Percentiles rank a stretch among this genome's conserved stretches.
Evolutionary conservation across 805 yeast genomes (phyloP).

Genomic region (Teunomyces funiuensis): DNA sequence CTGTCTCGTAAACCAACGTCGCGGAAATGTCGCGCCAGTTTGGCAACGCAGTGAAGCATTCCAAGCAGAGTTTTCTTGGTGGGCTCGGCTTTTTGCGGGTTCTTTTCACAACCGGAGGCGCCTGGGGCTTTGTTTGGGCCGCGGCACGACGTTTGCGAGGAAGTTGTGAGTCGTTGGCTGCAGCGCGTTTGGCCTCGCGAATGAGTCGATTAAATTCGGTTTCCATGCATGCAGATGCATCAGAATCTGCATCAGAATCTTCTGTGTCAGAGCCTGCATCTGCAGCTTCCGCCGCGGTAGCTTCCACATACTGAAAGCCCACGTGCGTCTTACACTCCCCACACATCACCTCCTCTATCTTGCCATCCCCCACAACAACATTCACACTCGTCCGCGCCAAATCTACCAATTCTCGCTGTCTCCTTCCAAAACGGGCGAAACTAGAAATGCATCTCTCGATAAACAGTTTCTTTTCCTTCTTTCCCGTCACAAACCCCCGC

Average conservation of each 20-base stretch:
- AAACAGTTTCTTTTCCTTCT: too few relatives aligned
- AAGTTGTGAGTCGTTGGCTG: conserved; percentile 8
- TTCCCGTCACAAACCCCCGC: conserved; percentile 16
- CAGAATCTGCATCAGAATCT: too few relatives aligned
- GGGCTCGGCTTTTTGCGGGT: too few relatives aligned
- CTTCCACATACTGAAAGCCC: conserved; percentile 50
- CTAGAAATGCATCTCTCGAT: conserved; percentile 26
- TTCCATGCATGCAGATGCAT: too few relatives aligned
- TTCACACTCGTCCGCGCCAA: too few relatives aligned
- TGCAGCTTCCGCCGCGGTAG: too few relatives aligned
- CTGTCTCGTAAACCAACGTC: conserved; percentile 21
- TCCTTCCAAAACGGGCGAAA: conserved; percentile 25
- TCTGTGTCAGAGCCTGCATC: too few relatives aligned
- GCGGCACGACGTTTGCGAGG: too few relatives aligned
- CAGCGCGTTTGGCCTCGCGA: conserved; percentile 17
- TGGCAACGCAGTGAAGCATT: conserved; percentile 20
- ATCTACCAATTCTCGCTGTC: conserved; percentile 19
- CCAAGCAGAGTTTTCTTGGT: conserved; percentile 22
- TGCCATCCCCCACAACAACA: too few relatives aligned
- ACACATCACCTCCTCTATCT: conserved; percentile 50
- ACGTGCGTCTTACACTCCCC: conserved; percentile 49
- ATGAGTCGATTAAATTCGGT: conserved; percentile 19
- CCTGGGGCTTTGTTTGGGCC: conserved; percentile 4
- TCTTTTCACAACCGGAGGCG: too few relatives aligned
- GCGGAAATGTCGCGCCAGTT: conserved; percentile 18